A percentile compares a stretch with the other conserved stretches of the same genome.
Conservation (phyloP, 106 monocot species). For the Allium fistulosum region DNA sequence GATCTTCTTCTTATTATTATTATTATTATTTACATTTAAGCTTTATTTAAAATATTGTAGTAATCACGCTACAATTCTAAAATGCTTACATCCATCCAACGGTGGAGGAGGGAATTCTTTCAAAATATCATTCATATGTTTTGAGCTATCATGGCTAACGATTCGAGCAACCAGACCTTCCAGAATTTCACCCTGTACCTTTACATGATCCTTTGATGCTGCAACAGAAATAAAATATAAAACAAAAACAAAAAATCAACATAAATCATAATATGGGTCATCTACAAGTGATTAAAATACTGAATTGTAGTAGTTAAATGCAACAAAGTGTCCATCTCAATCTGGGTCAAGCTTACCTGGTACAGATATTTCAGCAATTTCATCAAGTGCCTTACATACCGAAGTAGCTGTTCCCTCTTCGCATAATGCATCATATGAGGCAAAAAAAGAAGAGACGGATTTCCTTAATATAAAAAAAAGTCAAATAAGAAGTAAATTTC, state of each 20-base stretch:
- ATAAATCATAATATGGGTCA: neutral
- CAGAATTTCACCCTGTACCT: conserved; percentile 93
- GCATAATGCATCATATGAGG: conserved; percentile 92
- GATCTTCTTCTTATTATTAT: too few relatives aligned
- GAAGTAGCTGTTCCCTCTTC: conserved; percentile 98
- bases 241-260: neutral
- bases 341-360: conserved; percentile 36
- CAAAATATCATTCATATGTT: conserved; percentile 70
- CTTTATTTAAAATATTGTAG: too few relatives aligned
- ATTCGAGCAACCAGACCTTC: conserved; percentile 97
- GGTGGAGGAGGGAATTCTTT: conserved; percentile 46
- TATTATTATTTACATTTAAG: too few relatives aligned
- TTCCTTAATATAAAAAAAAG: conserved; percentile 38
- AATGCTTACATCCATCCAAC: conserved; percentile 42
- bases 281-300: neutral
- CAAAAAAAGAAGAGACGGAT: conserved; percentile 93
- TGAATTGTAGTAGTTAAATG: neutral
- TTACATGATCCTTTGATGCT: conserved; percentile 89
- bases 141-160: conserved; percentile 69
- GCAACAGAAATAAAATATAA: conserved; percentile 7
- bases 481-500: neutral
- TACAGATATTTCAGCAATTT: conserved; percentile 89
- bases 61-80: neutral
- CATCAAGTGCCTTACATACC: conserved; percentile 86
- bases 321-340: neutral